A percentile compares a stretch with the other conserved stretches of the same genome.
These are phyloP conservation scores for Lentinula detonsa DNA, from an alignment of 768 basidiomycete genomes.

Conservation along the genomic window DNA sequence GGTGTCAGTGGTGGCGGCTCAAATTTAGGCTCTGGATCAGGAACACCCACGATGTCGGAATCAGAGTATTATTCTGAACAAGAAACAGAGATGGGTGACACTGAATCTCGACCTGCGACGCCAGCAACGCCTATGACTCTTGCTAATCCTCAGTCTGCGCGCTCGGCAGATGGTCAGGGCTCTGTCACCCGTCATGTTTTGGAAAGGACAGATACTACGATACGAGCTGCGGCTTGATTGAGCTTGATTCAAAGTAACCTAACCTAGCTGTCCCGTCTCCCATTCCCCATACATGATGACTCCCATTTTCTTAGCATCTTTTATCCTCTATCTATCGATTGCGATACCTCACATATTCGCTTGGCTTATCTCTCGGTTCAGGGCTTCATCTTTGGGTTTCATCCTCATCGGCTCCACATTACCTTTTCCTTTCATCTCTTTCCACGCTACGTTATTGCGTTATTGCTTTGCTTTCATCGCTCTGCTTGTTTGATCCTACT, in stretches of 20 bases:
- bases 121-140: background rate
- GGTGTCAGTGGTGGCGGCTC: background rate
- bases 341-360: background rate
- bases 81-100: conserved; percentile 1
- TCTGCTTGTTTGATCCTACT: background rate
- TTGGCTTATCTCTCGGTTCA: background rate
- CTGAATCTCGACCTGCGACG: background rate
- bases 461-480: background rate
- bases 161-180: background rate
- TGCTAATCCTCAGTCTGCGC: background rate
- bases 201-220: conserved; percentile 1
- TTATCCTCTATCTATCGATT: background rate
- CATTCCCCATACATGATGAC: background rate
- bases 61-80: conserved; percentile 6
- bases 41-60: background rate
- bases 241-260: background rate
- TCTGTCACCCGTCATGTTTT: background rate
- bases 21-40: background rate
- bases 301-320: background rate
- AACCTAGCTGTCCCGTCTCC: background rate
- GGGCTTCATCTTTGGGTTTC: background rate
- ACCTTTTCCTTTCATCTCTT: background rate
- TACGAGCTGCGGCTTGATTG: background rate
- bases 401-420: background rate
- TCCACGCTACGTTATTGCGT: background rate